These are phyloP conservation scores for Penicillium capsulatum DNA, from an alignment of 2,329 filamentous ascomycete genomes.

Conservation along the genomic window DNA sequence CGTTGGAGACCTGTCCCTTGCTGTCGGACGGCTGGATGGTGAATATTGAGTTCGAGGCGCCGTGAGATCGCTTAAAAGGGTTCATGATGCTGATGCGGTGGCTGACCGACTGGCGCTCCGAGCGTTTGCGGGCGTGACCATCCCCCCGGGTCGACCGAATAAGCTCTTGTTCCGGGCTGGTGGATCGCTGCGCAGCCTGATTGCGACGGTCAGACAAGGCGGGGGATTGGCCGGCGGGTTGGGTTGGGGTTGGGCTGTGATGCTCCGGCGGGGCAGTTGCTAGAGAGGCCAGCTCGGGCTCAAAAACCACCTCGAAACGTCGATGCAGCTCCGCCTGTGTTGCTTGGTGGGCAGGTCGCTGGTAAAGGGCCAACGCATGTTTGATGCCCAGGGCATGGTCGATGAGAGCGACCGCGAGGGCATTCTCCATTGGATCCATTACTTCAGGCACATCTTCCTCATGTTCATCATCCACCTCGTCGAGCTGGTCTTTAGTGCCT, in stretches of 20 bases:
- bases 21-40: constrained; percentile 30
- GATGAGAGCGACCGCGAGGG: constrained; percentile 77
- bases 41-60: constrained; percentile 33
- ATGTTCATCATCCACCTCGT: constrained; percentile 42
- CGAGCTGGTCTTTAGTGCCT: constrained; percentile 35
- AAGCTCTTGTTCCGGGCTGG: constrained; percentile 36
- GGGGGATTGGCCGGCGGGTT: constrained; percentile 38
- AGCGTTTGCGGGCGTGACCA: constrained; percentile 30
- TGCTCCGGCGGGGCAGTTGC: constrained; percentile 39
- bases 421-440: constrained; percentile 62
- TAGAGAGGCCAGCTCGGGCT: constrained; percentile 62
- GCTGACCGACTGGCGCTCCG: constrained; percentile 37
- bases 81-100: constrained; percentile 44
- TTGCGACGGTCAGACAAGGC: constrained; percentile 27
- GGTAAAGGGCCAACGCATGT: constrained; percentile 68
- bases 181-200: constrained; percentile 24
- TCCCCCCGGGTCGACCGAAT: constrained; percentile 31
- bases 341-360: constrained; percentile 53
- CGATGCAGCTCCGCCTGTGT: constrained; percentile 38
- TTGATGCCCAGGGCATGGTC: constrained; percentile 88
- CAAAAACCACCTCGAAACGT: constrained; percentile 46
- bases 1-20: constrained; percentile 19
- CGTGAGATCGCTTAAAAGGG: constrained; percentile 41
- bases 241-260: constrained; percentile 37
- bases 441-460: constrained; percentile 49